These are phyloP conservation scores for Suillus tomentosus DNA, from an alignment of 768 basidiomycete species.

Conservation along the genomic window DNA sequence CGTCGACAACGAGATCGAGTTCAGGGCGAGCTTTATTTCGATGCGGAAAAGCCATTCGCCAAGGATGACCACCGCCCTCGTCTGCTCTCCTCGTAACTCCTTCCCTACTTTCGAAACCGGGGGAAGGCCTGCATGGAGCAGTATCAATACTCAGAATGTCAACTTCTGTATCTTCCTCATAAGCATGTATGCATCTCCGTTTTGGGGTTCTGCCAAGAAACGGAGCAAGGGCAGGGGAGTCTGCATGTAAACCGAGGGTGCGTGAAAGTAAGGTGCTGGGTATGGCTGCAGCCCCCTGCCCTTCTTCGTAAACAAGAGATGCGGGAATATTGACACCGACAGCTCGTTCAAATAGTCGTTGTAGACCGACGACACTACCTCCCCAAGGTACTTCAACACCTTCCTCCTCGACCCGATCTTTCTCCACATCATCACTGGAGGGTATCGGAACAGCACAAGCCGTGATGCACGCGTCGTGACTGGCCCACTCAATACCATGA, in stretches of 20 bases:
- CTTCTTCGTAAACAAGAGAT: conserved; percentile 9
- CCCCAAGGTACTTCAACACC: conserved; percentile 37
- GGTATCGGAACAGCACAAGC: conserved; percentile 43
- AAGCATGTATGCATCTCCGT: conserved; percentile 42
- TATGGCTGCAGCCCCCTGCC: conserved; percentile 2
- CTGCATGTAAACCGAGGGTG: conserved; percentile 52
- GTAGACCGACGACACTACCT: conserved; percentile 44
- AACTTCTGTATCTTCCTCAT: conserved; percentile 34
- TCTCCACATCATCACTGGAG: conserved; percentile 33
- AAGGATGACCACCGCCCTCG: conserved; percentile 14
- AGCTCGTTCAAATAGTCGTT: conserved; percentile 51
- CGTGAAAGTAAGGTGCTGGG: conserved; percentile 45
- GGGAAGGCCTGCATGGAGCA: background rate
- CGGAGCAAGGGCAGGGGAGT: conserved; percentile 51
- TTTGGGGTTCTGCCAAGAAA: conserved; percentile 49
- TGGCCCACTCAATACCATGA: conserved; percentile 49
- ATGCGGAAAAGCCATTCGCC: conserved; percentile 43
- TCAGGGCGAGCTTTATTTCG: conserved; percentile 43
- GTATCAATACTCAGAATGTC: conserved; percentile 33
- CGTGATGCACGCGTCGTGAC: conserved; percentile 53
- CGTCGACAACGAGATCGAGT: conserved; percentile 32
- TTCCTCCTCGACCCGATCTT: conserved; percentile 40
- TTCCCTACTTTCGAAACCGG: background rate
- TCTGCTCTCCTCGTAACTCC: background rate
- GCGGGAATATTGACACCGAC: conserved; percentile 38